These are phyloP conservation scores for Flaveria brownii DNA, from an alignment of 129 eudicot genomes.

Conservation along the genomic window DNA sequence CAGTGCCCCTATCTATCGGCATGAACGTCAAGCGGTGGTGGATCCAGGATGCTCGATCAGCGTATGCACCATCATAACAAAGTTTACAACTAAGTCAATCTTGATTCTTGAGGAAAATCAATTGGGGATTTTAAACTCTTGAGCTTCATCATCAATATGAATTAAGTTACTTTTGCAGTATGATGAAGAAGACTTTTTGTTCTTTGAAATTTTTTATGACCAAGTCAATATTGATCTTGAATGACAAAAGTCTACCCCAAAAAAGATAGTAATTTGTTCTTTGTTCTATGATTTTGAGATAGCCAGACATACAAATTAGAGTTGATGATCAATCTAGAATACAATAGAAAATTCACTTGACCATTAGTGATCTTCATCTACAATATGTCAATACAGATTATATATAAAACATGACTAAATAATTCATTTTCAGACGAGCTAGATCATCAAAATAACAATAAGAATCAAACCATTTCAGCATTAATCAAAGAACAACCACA, in stretches of 20 bases:
- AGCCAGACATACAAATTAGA: slow-evolving; percentile 7
- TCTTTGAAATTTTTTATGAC: slow-evolving; percentile 4
- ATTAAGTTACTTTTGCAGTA: slow-evolving; percentile 1
- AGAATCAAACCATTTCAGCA: slow-evolving; percentile 5
- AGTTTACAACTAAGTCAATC: neutral
- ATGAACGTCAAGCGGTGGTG: too few species aligned
- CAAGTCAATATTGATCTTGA: slow-evolving; percentile 9
- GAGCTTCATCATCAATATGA: slow-evolving; percentile 3
- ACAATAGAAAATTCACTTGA: neutral
- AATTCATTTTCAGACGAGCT: slow-evolving; percentile 3
- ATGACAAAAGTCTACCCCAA: slow-evolving; percentile 11
- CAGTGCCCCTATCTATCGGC: too few species aligned
- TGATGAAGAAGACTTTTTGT: neutral
- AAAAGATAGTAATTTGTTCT: neutral
- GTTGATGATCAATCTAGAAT: neutral
- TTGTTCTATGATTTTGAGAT: slow-evolving; percentile 7
- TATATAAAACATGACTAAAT: neutral
- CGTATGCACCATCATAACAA: neutral
- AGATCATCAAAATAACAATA: neutral
- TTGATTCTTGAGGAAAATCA: neutral
- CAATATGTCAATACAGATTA: neutral
- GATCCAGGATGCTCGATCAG: too few species aligned
- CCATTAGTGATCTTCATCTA: neutral
- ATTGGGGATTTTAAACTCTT: neutral
- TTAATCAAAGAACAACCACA: slow-evolving; percentile 11